phyloP scores from a whole-genome alignment of 257 asterid species.

The Thymus mandschuricus region DNA sequence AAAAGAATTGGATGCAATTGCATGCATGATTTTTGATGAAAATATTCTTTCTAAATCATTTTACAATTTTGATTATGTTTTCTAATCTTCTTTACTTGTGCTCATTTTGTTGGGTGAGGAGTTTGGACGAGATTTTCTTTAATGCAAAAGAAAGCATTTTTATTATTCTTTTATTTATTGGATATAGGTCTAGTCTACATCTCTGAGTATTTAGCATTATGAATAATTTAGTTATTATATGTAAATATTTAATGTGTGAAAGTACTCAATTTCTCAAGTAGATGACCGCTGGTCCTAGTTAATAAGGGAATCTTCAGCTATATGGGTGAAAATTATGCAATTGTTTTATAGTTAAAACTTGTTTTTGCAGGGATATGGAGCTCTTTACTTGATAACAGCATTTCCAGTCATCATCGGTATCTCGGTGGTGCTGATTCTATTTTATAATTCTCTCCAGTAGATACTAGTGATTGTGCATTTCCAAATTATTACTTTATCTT shows the following conservation, averaged over 20 bases:
- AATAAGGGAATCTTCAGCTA: conserved; percentile 1
- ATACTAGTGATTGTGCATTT: background rate
- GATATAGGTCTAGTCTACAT: background rate
- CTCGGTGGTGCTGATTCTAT: conserved; percentile 78
- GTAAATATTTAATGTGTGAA: background rate
- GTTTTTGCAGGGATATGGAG: conserved; percentile 80
- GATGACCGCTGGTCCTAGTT: background rate
- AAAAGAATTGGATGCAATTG: background rate
- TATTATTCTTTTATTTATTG: background rate
- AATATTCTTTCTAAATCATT: background rate
- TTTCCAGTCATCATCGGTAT: conserved; percentile 84
- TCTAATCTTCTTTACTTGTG: background rate
- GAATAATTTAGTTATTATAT: background rate
- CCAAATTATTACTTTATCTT: conserved; percentile 22
- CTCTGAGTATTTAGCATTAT: background rate
- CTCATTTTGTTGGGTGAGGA: conserved; percentile 6
- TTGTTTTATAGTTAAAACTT: background rate
- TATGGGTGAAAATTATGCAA: conserved; percentile 20
- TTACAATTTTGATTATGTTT: background rate
- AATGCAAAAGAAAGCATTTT: background rate
- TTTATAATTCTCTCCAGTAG: conserved; percentile 86
- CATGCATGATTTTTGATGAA: background rate
- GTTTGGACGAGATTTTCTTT: background rate
- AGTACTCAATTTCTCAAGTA: background rate
- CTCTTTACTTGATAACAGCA: conserved; percentile 86